Evolutionary conservation across 2,329 filamentous ascomycete genomes (phyloP).

Genomic region (Polychaeton citri): DNA sequence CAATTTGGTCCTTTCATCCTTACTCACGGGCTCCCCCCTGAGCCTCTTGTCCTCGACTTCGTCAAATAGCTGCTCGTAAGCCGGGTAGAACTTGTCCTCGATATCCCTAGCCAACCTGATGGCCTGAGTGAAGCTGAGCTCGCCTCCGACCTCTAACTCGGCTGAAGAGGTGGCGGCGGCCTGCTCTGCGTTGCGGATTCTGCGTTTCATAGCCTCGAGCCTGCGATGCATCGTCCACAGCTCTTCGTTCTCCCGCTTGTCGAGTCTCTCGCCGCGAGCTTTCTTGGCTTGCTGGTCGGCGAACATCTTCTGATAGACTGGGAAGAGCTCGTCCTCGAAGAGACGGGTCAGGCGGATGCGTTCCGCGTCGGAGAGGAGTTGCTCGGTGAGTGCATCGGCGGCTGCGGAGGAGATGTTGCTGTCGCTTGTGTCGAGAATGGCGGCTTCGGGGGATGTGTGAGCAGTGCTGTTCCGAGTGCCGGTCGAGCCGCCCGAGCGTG

Average conservation of each 20-base stretch:
- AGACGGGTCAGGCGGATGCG: background rate
- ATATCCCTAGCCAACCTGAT: constrained; percentile 38
- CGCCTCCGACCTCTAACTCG: constrained; percentile 13
- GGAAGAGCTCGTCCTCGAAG: constrained; percentile 2
- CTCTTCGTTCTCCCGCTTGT: constrained; percentile 34
- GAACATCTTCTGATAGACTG: background rate
- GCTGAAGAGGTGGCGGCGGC: constrained; percentile 12
- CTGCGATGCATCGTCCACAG: constrained; percentile 41
- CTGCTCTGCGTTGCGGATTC: constrained; percentile 28
- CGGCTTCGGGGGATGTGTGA: constrained; percentile 7
- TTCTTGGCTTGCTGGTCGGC: constrained; percentile 3
- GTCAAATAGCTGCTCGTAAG: constrained; percentile 44
- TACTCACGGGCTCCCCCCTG: constrained; percentile 15
- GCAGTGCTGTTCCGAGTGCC: constrained; percentile 12
- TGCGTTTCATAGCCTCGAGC: constrained; percentile 43
- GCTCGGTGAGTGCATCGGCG: constrained; percentile 9
- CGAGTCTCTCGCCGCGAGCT: constrained; percentile 13
- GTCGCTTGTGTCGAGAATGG: constrained; percentile 11
- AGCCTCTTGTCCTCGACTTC: constrained; percentile 23
- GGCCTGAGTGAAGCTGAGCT: constrained; percentile 25
- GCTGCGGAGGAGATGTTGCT: constrained; percentile 10
- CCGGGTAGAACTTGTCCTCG: constrained; percentile 41
- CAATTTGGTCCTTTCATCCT: constrained; percentile 37
- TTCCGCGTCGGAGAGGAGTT: background rate
- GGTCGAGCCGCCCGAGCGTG: constrained; percentile 4